These are phyloP conservation scores for Suillus variegatus DNA, from an alignment of 768 basidiomycete genomes.

Conservation along the genomic window DNA sequence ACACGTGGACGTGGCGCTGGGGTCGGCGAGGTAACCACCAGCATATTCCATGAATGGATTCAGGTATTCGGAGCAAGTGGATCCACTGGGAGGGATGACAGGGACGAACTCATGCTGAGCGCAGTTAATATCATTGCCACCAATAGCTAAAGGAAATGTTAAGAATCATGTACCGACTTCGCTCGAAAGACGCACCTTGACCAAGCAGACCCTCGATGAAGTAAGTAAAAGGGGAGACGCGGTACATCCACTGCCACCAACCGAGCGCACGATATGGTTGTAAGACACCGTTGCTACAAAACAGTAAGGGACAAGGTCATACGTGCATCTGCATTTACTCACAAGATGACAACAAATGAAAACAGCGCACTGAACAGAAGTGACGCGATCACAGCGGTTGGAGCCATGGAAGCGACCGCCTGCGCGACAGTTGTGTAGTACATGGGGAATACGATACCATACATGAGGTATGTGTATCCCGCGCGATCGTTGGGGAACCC, in stretches of 20 bases:
- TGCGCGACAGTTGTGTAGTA: constrained; percentile 66
- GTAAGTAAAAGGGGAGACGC: background rate
- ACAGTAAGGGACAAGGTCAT: background rate
- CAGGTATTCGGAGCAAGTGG: constrained; percentile 50
- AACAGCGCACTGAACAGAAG: constrained; percentile 60
- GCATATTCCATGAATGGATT: constrained; percentile 38
- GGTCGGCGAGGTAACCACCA: constrained; percentile 51
- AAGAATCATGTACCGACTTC: background rate
- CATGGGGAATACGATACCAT: constrained; percentile 54
- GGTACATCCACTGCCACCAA: constrained; percentile 76
- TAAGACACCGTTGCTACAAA: constrained; percentile 54
- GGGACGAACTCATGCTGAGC: constrained; percentile 60
- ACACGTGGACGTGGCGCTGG: constrained; percentile 40
- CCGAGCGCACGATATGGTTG: constrained; percentile 63
- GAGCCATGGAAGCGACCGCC: constrained; percentile 60
- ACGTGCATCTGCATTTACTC: constrained; percentile 14
- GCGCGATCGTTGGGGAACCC: constrained; percentile 55
- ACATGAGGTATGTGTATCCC: constrained; percentile 60
- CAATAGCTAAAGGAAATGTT: constrained; percentile 43
- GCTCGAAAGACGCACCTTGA: constrained; percentile 39
- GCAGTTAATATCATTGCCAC: constrained; percentile 53
- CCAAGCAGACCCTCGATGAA: constrained; percentile 16
- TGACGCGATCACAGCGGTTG: constrained; percentile 60
- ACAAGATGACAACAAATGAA: constrained; percentile 66
- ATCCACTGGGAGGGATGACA: constrained; percentile 47